phyloP scores from a whole-genome alignment of 768 basidiomycete species.

The Antrodiella citrinella region DNA sequence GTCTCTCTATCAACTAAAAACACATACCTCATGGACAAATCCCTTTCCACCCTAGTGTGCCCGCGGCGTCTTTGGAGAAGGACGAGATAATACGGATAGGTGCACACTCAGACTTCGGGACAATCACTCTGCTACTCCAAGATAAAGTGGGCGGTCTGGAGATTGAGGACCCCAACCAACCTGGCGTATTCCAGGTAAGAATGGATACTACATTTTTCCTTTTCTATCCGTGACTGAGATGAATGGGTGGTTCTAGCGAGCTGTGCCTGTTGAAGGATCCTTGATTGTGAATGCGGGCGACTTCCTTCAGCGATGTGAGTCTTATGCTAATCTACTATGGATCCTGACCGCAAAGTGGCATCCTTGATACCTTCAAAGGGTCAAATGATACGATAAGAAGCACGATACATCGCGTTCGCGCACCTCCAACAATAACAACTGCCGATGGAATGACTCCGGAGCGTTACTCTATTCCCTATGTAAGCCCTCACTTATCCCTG shows the following conservation, averaged over 20 bases:
- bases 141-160: constrained; percentile 56
- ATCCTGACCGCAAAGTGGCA: too few relatives aligned
- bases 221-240: neutral
- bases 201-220: neutral
- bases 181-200: constrained; percentile 32
- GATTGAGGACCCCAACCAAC: constrained; percentile 43
- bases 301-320: constrained; percentile 41
- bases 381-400: constrained; percentile 34
- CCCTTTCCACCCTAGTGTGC: too few relatives aligned
- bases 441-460: constrained; percentile 35
- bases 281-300: constrained; percentile 47
- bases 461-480: constrained; percentile 58
- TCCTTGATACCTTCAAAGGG: too few relatives aligned
- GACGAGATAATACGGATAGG: constrained; percentile 36
- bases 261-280: constrained; percentile 35
- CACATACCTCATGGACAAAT: neutral
- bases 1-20: neutral
- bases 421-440: constrained; percentile 22
- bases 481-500: constrained; percentile 20
- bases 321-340: neutral
- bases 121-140: constrained; percentile 52
- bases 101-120: constrained; percentile 48
- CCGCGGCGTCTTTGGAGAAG: constrained; percentile 23
- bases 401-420: constrained; percentile 45
- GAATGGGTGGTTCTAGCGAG: constrained; percentile 17